Percentiles rank a stretch among this genome's conserved stretches.
These are phyloP conservation scores for Nitzschia putrida DNA, from an alignment of 108 stramenopile species.

Conservation along the genomic window DNA sequence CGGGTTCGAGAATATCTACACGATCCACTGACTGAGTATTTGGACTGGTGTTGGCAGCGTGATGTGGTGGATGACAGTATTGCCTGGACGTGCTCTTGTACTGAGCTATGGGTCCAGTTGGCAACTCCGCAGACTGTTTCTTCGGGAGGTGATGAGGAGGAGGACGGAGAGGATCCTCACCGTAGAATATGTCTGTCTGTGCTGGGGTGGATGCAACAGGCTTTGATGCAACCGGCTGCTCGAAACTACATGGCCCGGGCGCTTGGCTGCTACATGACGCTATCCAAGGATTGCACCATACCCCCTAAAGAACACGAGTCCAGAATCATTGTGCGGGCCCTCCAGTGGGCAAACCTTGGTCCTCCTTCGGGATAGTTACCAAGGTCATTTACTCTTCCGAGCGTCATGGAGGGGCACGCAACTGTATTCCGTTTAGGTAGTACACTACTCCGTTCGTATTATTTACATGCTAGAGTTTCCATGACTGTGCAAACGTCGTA, in stretches of 20 bases:
- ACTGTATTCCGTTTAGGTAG: no score
- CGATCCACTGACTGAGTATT: slow-evolving; percentile 7
- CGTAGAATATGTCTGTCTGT: slow-evolving; percentile 2
- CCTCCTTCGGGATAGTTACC: no score
- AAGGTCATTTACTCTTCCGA: no score
- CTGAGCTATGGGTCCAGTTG: slow-evolving; percentile 18
- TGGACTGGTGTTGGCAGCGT: slow-evolving; percentile 20
- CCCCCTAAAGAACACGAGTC: slow-evolving; percentile 20
- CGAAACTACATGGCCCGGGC: slow-evolving; percentile 8
- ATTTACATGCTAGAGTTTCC: no score
- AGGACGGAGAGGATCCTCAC: neutral
- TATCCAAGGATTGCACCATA: slow-evolving; percentile 10
- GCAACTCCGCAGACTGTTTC: neutral
- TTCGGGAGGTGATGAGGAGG: neutral
- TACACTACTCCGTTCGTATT: no score
- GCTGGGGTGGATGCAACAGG: slow-evolving; percentile 14
- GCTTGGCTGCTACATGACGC: slow-evolving; percentile 24
- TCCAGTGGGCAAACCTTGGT: neutral
- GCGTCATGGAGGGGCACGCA: no score
- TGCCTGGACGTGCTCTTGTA: slow-evolving; percentile 20
- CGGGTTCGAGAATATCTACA: neutral
- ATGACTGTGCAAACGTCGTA: no score
- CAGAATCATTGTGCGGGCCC: slow-evolving; percentile 11
- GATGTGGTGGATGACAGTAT: slow-evolving; percentile 8
- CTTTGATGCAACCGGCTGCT: neutral